Base-by-base conservation (phyloP, 192 early-diverging fungal genomes). In the Coemansia aciculifera region DNA sequence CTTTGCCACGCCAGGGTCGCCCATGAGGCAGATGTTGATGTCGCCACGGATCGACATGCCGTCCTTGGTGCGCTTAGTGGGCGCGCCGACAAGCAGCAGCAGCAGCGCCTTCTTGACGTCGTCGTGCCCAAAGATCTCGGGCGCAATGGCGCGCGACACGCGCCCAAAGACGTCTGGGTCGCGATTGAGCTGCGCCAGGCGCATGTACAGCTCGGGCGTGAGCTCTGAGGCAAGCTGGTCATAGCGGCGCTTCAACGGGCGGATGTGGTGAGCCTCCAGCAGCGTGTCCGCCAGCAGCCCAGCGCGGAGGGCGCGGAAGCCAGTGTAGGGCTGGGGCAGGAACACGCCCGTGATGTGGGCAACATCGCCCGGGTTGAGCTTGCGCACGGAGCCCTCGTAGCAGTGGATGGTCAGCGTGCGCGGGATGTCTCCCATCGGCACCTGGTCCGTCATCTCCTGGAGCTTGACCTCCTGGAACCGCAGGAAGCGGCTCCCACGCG, bases 1-100 rank as follows among this genome's bases (percentile, higher is more conserved):
- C 84, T 99, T 99, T 69, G 95, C 95, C 48, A 97, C 94, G 73
- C 96, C 96, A 54, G 97, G 97, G 75, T 99, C 97, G 79, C 97
- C 97, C 94, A 99, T 97, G 72, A 99, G 81, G 73, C 94, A 97
- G 31, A 98, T 75, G 81, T 99, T 99, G 62, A 99, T 86, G 77
- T 99, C 97, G 63, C 97, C 96, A 79, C 97, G 90, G 70, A 97
- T 95, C 65, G 92, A 89, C 94, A 96, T 94, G 38, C 95, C 94
- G 62, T 96, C 95, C n/a, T 86, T 85, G 46, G 91, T 92, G 62
- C 85, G 81, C 84, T 96, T 94, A 34, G 87, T 85, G 0, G 91
- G 84, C 24, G 88, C 89, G 62, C 92, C 94, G n/a, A 95, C 89
- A 52, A 95, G 85, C 71, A 91, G 80, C 67, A 95, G 78, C 57